Evolutionary conservation across 768 basidiomycete species (phyloP), one percentile per base, ranked within the genome.

Genomic region (Collybia mongolica): DNA sequence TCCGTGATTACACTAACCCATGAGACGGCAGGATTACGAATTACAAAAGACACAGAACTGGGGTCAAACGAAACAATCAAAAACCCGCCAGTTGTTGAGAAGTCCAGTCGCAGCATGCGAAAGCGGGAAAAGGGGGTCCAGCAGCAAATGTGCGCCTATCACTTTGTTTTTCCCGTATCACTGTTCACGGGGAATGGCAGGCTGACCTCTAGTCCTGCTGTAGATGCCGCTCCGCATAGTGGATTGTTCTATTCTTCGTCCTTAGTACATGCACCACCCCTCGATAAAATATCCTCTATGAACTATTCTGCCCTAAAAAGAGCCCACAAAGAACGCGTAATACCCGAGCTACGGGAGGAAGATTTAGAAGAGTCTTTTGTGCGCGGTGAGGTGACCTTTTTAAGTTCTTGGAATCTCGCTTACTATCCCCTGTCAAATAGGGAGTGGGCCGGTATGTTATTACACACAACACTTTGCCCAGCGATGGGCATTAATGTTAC

Each of bases 321-420:
- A 59, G 87, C 81, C 14, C 82, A 86, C 57, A 79, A 76, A 62
- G 63, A 79, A 52, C 85, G 91, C 53, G 65, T 68, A 18, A 48
- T 86, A 29, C 90, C 90, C 0, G 80, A 84, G 52, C 66, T 95
- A 44, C 75, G 72, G 52, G 93, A 95, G 63, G 78, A 79, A 45
- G 93, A 97, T 60, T 53, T 96, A n/a, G 88, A 88, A 53, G 94
- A 96, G 69, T 72, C 76, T 18, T 96, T 96, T 66, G 88, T 95
- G 44, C 78, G 90, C 65, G 93, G 93, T 89, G 32, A 61, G 65
- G 71, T 56, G 6, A 41, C 42, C 41, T 32, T 17, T 38, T 41
- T 39, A 26, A 37, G 11, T 40, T 22, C 15, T 18, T 39, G 19
- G 6, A 20, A 35, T 38, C 5, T 19, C 24, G 7, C 12, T 55